Evolutionary conservation across 148 eudicot species (phyloP).

Genomic region (Chenopodium quinoa): DNA sequence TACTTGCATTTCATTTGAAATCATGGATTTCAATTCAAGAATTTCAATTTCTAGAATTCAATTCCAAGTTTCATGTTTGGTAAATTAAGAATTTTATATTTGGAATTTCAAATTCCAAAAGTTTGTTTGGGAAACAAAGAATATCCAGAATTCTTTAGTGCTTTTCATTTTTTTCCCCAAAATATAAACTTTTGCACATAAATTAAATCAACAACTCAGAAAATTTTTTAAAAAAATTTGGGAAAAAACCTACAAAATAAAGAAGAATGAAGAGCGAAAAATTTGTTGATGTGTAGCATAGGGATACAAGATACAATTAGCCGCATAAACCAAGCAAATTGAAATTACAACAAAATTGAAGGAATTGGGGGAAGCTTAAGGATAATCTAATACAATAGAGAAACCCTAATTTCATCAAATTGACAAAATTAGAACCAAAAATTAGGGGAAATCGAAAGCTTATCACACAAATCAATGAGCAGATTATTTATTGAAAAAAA

Average conservation of each 20-base stretch:
- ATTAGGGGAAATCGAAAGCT: slow-evolving; percentile 16
- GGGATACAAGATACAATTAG: slow-evolving; percentile 32
- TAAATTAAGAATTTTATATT: no score
- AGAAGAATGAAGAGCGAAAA: slow-evolving; percentile 15
- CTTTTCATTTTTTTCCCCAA: slow-evolving; percentile 8
- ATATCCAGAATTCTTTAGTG: not conserved
- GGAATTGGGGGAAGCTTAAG: slow-evolving; percentile 12
- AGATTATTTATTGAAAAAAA: not conserved
- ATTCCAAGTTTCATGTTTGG: no score
- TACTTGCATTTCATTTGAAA: no score
- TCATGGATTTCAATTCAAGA: no score
- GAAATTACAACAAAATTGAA: slow-evolving; percentile 12
- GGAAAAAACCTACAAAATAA: slow-evolving; percentile 21
- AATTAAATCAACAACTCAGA: slow-evolving; percentile 24
- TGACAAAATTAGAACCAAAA: not conserved
- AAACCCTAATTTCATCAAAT: slow-evolving; percentile 18
- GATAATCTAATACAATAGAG: slow-evolving; percentile 22
- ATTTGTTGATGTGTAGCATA: slow-evolving; percentile 33
- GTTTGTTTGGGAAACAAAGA: no score
- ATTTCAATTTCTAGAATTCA: no score
- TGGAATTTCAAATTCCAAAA: no score
- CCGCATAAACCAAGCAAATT: slow-evolving; percentile 9
- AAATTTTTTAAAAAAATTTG: not conserved
- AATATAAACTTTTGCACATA: slow-evolving; percentile 19
- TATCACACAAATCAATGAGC: slow-evolving; percentile 26